Evolutionary conservation across 768 basidiomycete genomes (phyloP), one percentile per base, ranked within the genome.

Genomic region (Basidioascus undulatus): DNA sequence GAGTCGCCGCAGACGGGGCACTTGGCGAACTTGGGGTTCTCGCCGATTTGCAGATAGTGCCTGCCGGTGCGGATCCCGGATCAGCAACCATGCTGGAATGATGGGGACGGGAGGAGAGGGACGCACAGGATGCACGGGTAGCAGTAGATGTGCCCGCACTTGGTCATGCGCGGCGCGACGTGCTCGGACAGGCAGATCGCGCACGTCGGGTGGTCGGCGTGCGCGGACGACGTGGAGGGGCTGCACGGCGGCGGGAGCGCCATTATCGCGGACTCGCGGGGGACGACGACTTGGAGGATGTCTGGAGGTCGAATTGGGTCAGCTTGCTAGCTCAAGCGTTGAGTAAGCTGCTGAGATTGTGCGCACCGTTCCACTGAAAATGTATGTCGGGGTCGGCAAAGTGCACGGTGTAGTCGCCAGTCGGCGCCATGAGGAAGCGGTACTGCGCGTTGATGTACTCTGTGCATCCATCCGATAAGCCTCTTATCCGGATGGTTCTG

Each of bases 1-100:
- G 84, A 78, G 62, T 96, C 92, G 52, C 77, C 81, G 58, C 92
- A 98, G 37, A 98, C 84, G 3, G 92, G 92, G 55, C 92, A 96
- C 41, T 77, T 75, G 24, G 75, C 76, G 72, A 80, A 86, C 58
- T 86, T 84, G 21, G 60, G 58, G 55, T 72, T 76, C 35, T 84
- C 74, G 20, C 82, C 79, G 18, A 72, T 71, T 53, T 70, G 74
- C 51, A 89, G 66, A 54, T 84, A 86, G 57, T 84, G 86, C n/a
- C n/a, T n/a, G n/a, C n/a, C n/a, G n/a, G n/a, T n/a, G n/a, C n/a
- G n/a, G n/a, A n/a, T n/a, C n/a, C n/a, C n/a, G n/a, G n/a, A n/a
- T n/a, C n/a, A n/a, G n/a, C n/a, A n/a, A n/a, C n/a, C n/a, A n/a
- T n/a, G n/a, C n/a, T n/a, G n/a, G n/a, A n/a, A n/a, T n/a, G n/a